Evolutionary conservation across 2,329 filamentous ascomycete genomes (phyloP).

Genomic region (Drechslerella dactyloides): DNA sequence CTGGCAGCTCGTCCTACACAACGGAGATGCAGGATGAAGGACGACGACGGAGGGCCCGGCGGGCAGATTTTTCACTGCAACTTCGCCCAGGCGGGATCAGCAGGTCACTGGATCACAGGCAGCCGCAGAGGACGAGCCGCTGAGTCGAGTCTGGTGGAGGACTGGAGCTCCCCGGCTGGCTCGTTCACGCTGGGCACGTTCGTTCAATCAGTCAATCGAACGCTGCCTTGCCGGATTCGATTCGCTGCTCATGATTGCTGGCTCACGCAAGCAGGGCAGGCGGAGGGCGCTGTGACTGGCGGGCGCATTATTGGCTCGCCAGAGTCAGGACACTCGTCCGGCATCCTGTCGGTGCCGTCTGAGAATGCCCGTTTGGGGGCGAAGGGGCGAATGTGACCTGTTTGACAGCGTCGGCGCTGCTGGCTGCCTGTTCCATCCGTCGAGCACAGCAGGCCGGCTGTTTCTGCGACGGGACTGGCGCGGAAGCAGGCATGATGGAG

Average conservation of each 20-base stretch:
- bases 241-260: neutral
- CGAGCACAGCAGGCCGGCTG: too few relatives aligned
- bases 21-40: neutral
- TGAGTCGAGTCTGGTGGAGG: constrained; percentile 1
- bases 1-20: too few relatives aligned
- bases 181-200: neutral
- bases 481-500: neutral
- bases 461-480: constrained; percentile 8
- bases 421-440: constrained; percentile 13
- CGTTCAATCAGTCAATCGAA: constrained; percentile 8
- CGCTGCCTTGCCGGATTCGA: constrained; percentile 2
- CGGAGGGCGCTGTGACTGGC: neutral
- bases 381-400: constrained; percentile 6
- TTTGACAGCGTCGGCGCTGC: constrained; percentile 2
- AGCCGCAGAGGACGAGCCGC: too few relatives aligned
- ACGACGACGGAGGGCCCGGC: neutral
- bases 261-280: neutral
- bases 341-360: constrained; percentile 5
- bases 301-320: neutral
- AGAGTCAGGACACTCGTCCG: constrained; percentile 1
- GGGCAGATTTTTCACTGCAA: neutral
- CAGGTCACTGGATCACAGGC: constrained; percentile 32
- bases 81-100: constrained; percentile 25
- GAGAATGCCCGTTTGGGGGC: constrained; percentile 6
- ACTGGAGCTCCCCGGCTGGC: constrained; percentile 6